phyloP scores from a whole-genome alignment of 1,139 yeast species.

The Zygoascus meyerae region DNA sequence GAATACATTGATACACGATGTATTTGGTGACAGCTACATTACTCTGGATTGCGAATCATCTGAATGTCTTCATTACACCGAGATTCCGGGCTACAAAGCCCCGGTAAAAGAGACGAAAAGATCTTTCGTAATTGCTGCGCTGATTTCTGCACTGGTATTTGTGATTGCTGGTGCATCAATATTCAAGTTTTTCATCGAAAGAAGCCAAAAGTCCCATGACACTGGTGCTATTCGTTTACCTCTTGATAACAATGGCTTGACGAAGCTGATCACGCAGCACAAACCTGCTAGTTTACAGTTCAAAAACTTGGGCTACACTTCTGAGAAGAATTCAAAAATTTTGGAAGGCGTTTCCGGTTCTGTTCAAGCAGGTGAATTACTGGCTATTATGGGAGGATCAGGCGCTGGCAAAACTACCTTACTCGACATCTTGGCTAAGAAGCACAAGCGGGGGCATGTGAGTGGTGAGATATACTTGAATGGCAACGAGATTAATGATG shows the following conservation, averaged over 20 bases:
- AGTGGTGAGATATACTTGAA: slow-evolving; percentile 67
- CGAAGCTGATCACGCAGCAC: slow-evolving; percentile 42
- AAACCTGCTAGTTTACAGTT: slow-evolving; percentile 77
- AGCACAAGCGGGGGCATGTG: slow-evolving; percentile 68
- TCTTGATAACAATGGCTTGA: slow-evolving; percentile 32
- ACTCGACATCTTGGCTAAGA: slow-evolving; percentile 82
- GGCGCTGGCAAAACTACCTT: slow-evolving; percentile 97
- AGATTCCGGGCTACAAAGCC: slow-evolving; percentile 78
- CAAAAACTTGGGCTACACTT: slow-evolving; percentile 55
- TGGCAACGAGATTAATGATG: slow-evolving; percentile 41
- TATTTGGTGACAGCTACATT: slow-evolving; percentile 89
- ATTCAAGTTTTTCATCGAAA: slow-evolving; percentile 33
- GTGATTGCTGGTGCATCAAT: slow-evolving; percentile 37
- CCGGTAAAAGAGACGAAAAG: slow-evolving; percentile 53
- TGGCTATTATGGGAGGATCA: slow-evolving; percentile 97
- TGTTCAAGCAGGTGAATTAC: slow-evolving; percentile 79
- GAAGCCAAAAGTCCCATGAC: slow-evolving; percentile 25
- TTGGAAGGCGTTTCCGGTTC: slow-evolving; percentile 63
- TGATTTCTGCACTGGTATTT: slow-evolving; percentile 44
- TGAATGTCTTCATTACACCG: slow-evolving; percentile 87
- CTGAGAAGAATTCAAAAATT: slow-evolving; percentile 50
- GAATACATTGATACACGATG: slow-evolving; percentile 84
- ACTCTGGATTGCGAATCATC: slow-evolving; percentile 75
- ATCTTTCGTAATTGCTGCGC: slow-evolving; percentile 44
- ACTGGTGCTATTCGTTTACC: slow-evolving; percentile 32